These are phyloP conservation scores for Mollisia scopiformis DNA, from an alignment of 2,329 filamentous ascomycete genomes.

Conservation along the genomic window DNA sequence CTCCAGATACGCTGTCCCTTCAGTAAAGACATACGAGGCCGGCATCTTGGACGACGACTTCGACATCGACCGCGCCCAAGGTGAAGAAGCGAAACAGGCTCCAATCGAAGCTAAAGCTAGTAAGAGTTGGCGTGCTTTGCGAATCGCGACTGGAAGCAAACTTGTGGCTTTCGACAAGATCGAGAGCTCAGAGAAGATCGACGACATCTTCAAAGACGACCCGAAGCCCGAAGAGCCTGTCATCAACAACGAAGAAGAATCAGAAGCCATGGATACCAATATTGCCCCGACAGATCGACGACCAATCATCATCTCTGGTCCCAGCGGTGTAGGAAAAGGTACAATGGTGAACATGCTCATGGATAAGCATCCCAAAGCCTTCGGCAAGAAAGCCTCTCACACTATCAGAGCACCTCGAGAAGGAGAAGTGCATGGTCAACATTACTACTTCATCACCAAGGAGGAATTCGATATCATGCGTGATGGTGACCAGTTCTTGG, in stretches of 20 bases:
- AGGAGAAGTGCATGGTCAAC: slow-evolving; percentile 53
- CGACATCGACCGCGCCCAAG: slow-evolving; percentile 79
- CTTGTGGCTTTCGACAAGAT: slow-evolving; percentile 84
- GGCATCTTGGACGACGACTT: slow-evolving; percentile 81
- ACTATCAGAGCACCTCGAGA: slow-evolving; percentile 54
- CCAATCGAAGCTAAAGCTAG: slow-evolving; percentile 76
- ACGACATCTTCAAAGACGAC: slow-evolving; percentile 56
- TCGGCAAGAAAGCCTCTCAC: slow-evolving; percentile 60
- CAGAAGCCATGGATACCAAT: slow-evolving; percentile 39
- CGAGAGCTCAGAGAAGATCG: slow-evolving; percentile 76
- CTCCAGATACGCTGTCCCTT: slow-evolving; percentile 68
- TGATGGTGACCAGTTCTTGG: slow-evolving; percentile 62
- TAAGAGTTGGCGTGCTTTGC: slow-evolving; percentile 87
- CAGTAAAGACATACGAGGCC: slow-evolving; percentile 69
- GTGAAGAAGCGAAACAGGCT: slow-evolving; percentile 58
- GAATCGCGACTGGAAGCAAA: slow-evolving; percentile 75
- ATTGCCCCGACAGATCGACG: slow-evolving; percentile 51
- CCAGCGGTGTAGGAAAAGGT: slow-evolving; percentile 63
- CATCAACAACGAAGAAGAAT: slow-evolving; percentile 38
- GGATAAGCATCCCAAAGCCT: slow-evolving; percentile 65
- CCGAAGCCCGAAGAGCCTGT: slow-evolving; percentile 39
- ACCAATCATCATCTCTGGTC: slow-evolving; percentile 70
- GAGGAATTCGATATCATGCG: slow-evolving; percentile 60
- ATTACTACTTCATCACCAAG: slow-evolving; percentile 59
- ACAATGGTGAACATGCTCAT: slow-evolving; percentile 66